phyloP scores from a whole-genome alignment of 176 grass and related monocot genomes.

The Microstegium vimineum region DNA sequence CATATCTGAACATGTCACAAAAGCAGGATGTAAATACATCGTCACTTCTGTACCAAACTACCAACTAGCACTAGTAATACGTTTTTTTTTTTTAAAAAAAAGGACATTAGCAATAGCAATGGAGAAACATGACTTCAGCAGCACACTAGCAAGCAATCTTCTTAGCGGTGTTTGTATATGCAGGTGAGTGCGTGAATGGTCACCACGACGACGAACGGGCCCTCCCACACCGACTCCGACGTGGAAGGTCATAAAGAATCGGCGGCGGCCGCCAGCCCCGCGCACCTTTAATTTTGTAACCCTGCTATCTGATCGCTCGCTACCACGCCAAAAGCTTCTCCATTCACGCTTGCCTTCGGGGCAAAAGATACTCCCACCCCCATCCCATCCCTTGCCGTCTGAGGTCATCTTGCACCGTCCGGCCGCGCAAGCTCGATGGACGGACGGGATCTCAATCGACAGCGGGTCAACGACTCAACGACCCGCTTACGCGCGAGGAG shows the following conservation, averaged over 20 bases:
- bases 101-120: background rate
- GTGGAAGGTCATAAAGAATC: background rate
- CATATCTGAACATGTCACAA: background rate
- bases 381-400: background rate
- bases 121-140: slow-evolving; percentile 29
- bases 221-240: slow-evolving; percentile 21
- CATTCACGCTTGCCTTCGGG: too few species aligned
- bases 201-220: slow-evolving; percentile 5
- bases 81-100: background rate
- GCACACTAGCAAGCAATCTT: background rate
- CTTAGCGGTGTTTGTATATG: background rate
- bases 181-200: background rate
- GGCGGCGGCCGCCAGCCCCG: background rate
- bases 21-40: background rate
- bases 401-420: background rate
- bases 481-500: too few species aligned
- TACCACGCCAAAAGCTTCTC: background rate
- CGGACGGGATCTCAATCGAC: slow-evolving; percentile 16
- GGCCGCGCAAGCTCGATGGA: slow-evolving; percentile 15
- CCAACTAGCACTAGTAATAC: background rate
- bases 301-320: background rate
- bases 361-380: too few species aligned
- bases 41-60: background rate
- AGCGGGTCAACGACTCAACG: background rate
- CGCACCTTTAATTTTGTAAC: background rate